phyloP scores from a whole-genome alignment of 495 filamentous ascomycete genomes.

The Aspergillus leporis region DNA sequence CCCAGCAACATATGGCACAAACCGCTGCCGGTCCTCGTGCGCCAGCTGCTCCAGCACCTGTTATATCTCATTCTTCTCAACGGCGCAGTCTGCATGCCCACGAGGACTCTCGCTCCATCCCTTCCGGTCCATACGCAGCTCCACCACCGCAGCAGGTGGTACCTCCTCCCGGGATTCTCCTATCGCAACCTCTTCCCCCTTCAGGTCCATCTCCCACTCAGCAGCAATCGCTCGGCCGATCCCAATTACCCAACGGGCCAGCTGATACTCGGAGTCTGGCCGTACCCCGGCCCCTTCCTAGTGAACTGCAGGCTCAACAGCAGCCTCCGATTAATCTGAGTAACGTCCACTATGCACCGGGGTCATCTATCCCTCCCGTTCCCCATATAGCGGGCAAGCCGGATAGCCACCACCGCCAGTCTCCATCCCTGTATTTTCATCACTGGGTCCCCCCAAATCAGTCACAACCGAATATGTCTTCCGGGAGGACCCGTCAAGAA shows the following conservation, averaged over 20 bases:
- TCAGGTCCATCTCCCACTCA: conserved; percentile 19
- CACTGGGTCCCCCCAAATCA: conserved; percentile 82
- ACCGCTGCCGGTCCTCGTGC: conserved; percentile 28
- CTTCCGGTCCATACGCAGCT: conserved; percentile 38
- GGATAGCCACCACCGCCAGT: conserved; percentile 51
- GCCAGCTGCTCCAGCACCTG: conserved; percentile 45
- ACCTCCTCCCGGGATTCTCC: conserved; percentile 16
- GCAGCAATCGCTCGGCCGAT: conserved; percentile 28
- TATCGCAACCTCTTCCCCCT: conserved; percentile 23
- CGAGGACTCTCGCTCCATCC: conserved; percentile 32
- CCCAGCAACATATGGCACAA: conserved; percentile 64
- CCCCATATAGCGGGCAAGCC: conserved; percentile 48
- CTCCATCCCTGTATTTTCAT: conserved; percentile 80
- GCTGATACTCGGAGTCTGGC: conserved; percentile 34
- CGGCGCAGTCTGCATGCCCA: conserved; percentile 19
- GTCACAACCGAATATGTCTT: conserved; percentile 29
- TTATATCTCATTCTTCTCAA: conserved; percentile 21
- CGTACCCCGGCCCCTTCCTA: conserved; percentile 56
- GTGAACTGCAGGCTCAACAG: conserved; percentile 58
- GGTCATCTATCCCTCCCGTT: conserved; percentile 38
- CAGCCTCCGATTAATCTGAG: conserved; percentile 38
- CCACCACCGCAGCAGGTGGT: conserved; percentile 26
- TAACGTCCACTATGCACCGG: conserved; percentile 29
- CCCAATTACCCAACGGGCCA: conserved; percentile 17
- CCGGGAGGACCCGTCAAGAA: conserved; percentile 32